These are phyloP conservation scores for Starmerella floricola DNA, from an alignment of 805 yeast species.

Conservation along the genomic window DNA sequence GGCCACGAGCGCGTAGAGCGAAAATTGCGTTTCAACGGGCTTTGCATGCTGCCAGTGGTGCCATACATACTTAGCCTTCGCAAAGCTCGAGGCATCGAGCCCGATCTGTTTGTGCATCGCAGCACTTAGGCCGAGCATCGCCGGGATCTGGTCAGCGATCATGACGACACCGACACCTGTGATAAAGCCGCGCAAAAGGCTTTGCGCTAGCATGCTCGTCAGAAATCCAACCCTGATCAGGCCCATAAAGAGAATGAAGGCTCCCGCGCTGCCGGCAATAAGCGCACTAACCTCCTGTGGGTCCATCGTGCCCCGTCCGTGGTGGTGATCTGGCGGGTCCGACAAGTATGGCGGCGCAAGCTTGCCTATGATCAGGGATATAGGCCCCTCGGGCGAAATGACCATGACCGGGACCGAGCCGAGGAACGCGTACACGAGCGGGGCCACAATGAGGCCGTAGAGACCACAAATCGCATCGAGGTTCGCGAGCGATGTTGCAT, in stretches of 20 bases:
- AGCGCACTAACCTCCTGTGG: conserved; percentile 51
- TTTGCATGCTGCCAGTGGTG: conserved; percentile 40
- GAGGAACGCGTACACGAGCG: conserved; percentile 59
- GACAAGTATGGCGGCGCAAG: conserved; percentile 47
- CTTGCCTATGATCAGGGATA: conserved; percentile 72
- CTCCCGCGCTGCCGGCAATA: conserved; percentile 65
- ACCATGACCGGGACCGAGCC: conserved; percentile 84
- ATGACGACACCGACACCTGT: conserved; percentile 77
- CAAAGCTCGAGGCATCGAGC: conserved; percentile 53
- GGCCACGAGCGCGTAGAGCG: conserved; percentile 39
- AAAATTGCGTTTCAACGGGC: conserved; percentile 47
- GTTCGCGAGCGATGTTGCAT: conserved; percentile 73
- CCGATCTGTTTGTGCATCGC: conserved; percentile 33
- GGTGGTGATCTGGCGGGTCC: conserved; percentile 30
- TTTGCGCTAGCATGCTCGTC: conserved; percentile 65
- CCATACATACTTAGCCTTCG: conserved; percentile 49
- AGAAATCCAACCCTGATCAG: conserved; percentile 74
- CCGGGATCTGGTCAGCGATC: conserved; percentile 62
- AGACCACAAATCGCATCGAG: conserved; percentile 74
- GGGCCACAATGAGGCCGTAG: conserved; percentile 63
- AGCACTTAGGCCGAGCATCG: conserved; percentile 54
- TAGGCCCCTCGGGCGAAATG: conserved; percentile 87
- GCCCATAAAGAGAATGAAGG: conserved; percentile 58
- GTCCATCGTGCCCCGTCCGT: conserved; percentile 25
- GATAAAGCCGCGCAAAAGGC: conserved; percentile 69